phyloP scores from a whole-genome alignment of 2,329 filamentous ascomycete species.

The Sclerotinia spermophila region DNA sequence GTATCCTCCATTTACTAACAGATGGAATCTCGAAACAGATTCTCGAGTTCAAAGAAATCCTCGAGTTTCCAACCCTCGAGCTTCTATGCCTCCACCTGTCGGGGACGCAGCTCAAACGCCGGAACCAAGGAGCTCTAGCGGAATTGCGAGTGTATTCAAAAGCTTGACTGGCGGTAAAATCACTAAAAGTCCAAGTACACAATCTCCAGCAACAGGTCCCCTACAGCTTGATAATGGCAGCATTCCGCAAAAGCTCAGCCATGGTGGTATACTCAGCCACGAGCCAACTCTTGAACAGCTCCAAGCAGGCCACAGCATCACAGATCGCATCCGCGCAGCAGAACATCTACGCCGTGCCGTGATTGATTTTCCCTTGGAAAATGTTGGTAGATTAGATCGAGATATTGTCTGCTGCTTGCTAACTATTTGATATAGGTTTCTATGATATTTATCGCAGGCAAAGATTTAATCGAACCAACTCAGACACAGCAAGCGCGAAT shows the following conservation, averaged over 20 bases:
- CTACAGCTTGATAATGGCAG: conserved; percentile 44
- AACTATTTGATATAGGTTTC: conserved; percentile 28
- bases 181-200: conserved; percentile 47
- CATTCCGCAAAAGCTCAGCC: conserved; percentile 37
- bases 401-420: background rate
- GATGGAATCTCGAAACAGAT: conserved; percentile 8
- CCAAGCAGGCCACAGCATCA: conserved; percentile 47
- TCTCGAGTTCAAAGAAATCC: conserved; percentile 15
- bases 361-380: conserved; percentile 52
- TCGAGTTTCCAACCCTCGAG: conserved; percentile 27
- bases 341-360: conserved; percentile 54
- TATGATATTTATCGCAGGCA: conserved; percentile 60
- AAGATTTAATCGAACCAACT: conserved; percentile 58
- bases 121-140: conserved; percentile 53
- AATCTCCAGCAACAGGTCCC: conserved; percentile 39
- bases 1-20: conserved; percentile 16
- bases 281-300: conserved; percentile 53
- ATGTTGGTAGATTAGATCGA: conserved; percentile 27
- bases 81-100: conserved; percentile 57
- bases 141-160: conserved; percentile 61
- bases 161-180: conserved; percentile 54
- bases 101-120: conserved; percentile 54
- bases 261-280: conserved; percentile 50
- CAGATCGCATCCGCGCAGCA: conserved; percentile 56
- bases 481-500: conserved; percentile 52